Conservation (phyloP, 441 rosid species). For the Gossypium schwendimanii region DNA sequence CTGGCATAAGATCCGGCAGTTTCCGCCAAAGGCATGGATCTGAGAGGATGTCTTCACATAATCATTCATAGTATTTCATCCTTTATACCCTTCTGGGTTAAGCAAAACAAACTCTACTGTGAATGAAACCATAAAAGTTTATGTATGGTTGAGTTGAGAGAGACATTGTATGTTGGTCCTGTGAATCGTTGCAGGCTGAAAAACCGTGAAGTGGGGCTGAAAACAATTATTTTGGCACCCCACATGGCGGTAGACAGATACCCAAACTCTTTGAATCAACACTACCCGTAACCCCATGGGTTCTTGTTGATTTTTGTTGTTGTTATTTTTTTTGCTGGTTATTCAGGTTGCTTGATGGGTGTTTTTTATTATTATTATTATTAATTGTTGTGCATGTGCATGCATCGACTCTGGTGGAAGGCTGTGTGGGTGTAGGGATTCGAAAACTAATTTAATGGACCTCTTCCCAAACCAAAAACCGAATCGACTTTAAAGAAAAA, state of each 20-base stretch:
- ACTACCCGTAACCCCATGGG: too few species aligned
- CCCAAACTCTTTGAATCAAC: too few species aligned
- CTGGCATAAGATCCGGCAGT: constrained; percentile 37
- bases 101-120: constrained; percentile 29
- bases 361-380: too few species aligned
- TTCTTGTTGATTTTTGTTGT: too few species aligned
- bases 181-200: constrained; percentile 18
- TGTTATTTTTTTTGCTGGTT: too few species aligned
- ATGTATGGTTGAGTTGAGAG: constrained; percentile 36
- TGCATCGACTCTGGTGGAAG: too few species aligned
- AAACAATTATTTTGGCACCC: constrained; percentile 33
- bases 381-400: too few species aligned
- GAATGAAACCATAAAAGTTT: constrained; percentile 25
- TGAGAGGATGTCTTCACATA: constrained; percentile 60
- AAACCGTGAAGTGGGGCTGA: constrained; percentile 39
- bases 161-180: constrained; percentile 32
- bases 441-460: too few species aligned
- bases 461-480: too few species aligned
- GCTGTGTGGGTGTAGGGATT: too few species aligned
- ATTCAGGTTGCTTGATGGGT: too few species aligned
- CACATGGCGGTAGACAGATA: not conserved
- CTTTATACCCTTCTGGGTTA: constrained; percentile 25
- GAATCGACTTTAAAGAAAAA: too few species aligned
- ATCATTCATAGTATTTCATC: constrained; percentile 31
- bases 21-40: constrained; percentile 73